phyloP scores from a whole-genome alignment of 108 stramenopile species.

The Conticribra guillardii region DNA sequence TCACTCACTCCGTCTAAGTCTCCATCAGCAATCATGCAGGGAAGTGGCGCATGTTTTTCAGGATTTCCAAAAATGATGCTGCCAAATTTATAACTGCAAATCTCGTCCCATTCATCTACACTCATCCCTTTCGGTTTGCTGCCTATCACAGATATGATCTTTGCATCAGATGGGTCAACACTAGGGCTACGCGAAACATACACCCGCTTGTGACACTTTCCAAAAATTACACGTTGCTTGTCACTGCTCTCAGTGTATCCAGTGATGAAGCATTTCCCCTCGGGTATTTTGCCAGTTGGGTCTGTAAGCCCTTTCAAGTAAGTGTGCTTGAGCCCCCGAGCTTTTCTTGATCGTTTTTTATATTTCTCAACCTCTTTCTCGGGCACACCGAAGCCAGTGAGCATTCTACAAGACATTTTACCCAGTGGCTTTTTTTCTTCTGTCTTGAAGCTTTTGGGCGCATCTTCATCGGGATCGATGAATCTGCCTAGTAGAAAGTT shows the following conservation, averaged over 20 bases:
- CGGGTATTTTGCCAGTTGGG: slow-evolving; percentile 32
- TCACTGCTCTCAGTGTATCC: slow-evolving; percentile 13
- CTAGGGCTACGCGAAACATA: slow-evolving; percentile 30
- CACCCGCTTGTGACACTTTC: slow-evolving; percentile 3
- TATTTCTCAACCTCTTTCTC: background rate
- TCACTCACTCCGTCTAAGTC: slow-evolving; percentile 48
- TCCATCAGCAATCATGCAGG: slow-evolving; percentile 30
- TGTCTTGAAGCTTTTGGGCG: slow-evolving; percentile 3
- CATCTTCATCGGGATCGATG: slow-evolving; percentile 29
- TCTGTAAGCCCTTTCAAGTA: slow-evolving; percentile 37
- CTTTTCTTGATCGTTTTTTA: slow-evolving; percentile 1
- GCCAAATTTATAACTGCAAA: slow-evolving; percentile 42
- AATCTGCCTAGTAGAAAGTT: slow-evolving; percentile 5
- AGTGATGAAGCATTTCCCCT: slow-evolving; percentile 27
- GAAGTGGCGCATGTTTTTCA: slow-evolving; percentile 9
- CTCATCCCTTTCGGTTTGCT: slow-evolving; percentile 36
- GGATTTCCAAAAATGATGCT: slow-evolving; percentile 43
- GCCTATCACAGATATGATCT: slow-evolving; percentile 30
- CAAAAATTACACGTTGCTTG: slow-evolving; percentile 14
- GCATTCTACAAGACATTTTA: slow-evolving; percentile 25
- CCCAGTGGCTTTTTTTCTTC: slow-evolving; percentile 10
- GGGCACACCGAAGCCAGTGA: slow-evolving; percentile 15
- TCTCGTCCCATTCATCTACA: slow-evolving; percentile 20
- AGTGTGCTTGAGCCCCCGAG: slow-evolving; percentile 7
- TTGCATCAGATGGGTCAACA: slow-evolving; percentile 36